Evolutionary conservation across 2,329 filamentous ascomycete genomes (phyloP).

Genomic region (Talaromyces verruculosus): DNA sequence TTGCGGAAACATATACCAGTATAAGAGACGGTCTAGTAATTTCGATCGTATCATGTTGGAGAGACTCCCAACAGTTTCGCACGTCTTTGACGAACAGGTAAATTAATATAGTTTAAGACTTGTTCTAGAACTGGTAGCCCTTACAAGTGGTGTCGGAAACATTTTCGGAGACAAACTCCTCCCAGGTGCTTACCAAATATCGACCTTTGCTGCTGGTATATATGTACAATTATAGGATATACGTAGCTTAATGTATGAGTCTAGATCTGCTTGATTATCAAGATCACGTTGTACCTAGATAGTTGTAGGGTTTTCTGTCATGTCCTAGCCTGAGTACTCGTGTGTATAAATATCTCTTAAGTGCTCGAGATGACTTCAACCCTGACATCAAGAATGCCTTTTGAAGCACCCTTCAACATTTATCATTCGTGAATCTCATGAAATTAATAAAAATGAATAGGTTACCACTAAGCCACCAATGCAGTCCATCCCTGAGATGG

Average conservation of each 20-base stretch:
- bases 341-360: neutral
- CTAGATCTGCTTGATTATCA: neutral
- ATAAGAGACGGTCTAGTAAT: neutral
- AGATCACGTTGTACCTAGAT: neutral
- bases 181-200: neutral
- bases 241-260: neutral
- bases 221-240: neutral
- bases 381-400: neutral
- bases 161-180: neutral
- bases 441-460: neutral
- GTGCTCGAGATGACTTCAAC: neutral
- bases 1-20: neutral
- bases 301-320: neutral
- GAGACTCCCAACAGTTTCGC: neutral
- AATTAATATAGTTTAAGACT: neutral
- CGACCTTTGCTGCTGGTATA: neutral
- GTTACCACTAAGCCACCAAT: neutral
- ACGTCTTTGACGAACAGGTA: neutral
- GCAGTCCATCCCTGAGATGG: neutral
- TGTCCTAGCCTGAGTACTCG: neutral
- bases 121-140: neutral
- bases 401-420: neutral
- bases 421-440: neutral
- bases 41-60: neutral
- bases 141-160: neutral